Percentiles rank a stretch among this genome's conserved stretches.
phyloP scores from a whole-genome alignment of 2,329 filamentous ascomycete genomes.

The Aspergillus luchuensis region DNA sequence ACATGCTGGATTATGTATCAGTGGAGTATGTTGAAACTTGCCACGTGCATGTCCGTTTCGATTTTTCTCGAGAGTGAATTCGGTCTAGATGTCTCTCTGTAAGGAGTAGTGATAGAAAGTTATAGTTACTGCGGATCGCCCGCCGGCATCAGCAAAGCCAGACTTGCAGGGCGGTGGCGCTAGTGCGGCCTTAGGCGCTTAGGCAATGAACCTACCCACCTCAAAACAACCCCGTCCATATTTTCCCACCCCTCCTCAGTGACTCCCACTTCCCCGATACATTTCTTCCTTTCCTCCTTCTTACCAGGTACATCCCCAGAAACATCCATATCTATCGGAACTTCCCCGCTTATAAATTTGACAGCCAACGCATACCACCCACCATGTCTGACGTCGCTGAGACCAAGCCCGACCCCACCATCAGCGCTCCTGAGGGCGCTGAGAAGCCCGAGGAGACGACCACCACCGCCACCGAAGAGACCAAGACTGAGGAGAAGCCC shows the following conservation, averaged over 20 bases:
- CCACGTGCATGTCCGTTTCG: not conserved
- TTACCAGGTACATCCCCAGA: constrained; percentile 13
- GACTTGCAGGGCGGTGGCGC: constrained; percentile 20
- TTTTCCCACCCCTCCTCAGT: constrained; percentile 24
- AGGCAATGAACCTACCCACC: constrained; percentile 26
- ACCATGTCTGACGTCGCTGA: constrained; percentile 49
- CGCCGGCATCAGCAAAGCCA: not conserved
- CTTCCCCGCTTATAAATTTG: constrained; percentile 5
- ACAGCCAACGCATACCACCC: constrained; percentile 18
- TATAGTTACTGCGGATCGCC: too few species aligned
- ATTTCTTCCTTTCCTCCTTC: constrained; percentile 8
- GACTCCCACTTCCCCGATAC: constrained; percentile 12
- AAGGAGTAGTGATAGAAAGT: too few species aligned
- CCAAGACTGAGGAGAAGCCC: constrained; percentile 28
- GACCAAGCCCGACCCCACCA: constrained; percentile 48
- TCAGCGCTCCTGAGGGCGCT: constrained; percentile 36
- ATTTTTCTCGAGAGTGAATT: too few species aligned
- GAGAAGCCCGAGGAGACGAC: constrained; percentile 38
- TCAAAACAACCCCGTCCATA: constrained; percentile 26
- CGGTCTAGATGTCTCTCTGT: too few species aligned
- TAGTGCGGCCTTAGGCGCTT: constrained; percentile 24
- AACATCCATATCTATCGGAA: not conserved
- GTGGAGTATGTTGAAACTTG: constrained; percentile 11
- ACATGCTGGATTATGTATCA: constrained; percentile 16
- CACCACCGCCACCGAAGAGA: constrained; percentile 35